Conservation (phyloP, 1,139 yeast genomes). For the Candida glucosophila region DNA sequence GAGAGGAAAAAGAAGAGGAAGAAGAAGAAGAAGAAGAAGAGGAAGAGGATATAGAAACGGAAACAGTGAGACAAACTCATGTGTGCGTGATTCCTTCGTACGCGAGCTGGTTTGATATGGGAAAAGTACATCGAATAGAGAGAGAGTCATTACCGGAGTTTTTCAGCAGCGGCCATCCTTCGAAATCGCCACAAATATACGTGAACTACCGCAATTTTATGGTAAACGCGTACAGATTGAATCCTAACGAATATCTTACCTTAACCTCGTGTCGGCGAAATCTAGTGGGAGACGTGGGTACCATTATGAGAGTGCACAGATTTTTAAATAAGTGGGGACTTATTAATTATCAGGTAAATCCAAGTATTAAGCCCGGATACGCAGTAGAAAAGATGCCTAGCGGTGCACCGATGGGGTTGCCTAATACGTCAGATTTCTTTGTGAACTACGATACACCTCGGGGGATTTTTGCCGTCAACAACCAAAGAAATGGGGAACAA, state of each 20-base stretch:
- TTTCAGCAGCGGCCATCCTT: slow-evolving; percentile 63
- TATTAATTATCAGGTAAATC: slow-evolving; percentile 84
- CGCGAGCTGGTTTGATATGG: slow-evolving; percentile 81
- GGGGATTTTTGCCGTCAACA: slow-evolving; percentile 89
- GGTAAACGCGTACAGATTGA: slow-evolving; percentile 84
- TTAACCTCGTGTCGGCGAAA: slow-evolving; percentile 93
- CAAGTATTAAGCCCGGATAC: slow-evolving; percentile 57
- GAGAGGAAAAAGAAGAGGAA: slow-evolving; percentile 18
- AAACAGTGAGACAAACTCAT: slow-evolving; percentile 59
- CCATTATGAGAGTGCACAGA: slow-evolving; percentile 81
- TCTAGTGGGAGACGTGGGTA: slow-evolving; percentile 92
- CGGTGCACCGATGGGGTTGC: slow-evolving; percentile 40
- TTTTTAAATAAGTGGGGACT: slow-evolving; percentile 95
- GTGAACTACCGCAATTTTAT: slow-evolving; percentile 86
- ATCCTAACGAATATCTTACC: slow-evolving; percentile 88
- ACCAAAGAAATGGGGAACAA: slow-evolving; percentile 51
- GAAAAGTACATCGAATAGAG: slow-evolving; percentile 55
- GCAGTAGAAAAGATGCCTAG: slow-evolving; percentile 50
- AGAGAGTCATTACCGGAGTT: slow-evolving; percentile 83
- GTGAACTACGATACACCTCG: slow-evolving; percentile 84
- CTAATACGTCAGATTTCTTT: slow-evolving; percentile 60
- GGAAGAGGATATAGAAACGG: slow-evolving; percentile 36
- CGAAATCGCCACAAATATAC: slow-evolving; percentile 86
- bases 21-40: slow-evolving; percentile 24
- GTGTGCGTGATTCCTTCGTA: slow-evolving; percentile 90